Base-by-base conservation (phyloP, 2,329 filamentous ascomycete genomes). In the Stagonosporopsis rhizophila region DNA sequence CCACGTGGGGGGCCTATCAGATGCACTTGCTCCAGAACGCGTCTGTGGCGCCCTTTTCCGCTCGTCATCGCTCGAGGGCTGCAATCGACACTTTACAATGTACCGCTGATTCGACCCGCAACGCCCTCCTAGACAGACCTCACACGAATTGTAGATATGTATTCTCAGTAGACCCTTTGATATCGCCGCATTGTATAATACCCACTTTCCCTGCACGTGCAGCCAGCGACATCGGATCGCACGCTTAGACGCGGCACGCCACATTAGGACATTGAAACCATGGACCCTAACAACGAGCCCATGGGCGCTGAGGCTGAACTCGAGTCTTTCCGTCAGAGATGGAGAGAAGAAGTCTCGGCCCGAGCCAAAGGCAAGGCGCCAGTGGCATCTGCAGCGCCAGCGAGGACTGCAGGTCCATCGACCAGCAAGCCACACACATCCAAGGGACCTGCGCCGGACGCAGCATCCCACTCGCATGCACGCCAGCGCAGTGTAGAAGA, bases 321-420 rank as follows among this genome's bases (percentile, higher is more conserved):
- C 58, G 91, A 96, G 76, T 88, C 85, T 41, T 97, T 97, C 78
- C 88, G 94, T 63, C 85, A 86, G 70, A 84, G 92, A 81, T 97
- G 93, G 93, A 86, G 87, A 56, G 89, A 91, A 65, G 93, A 97
- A 73, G 89, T 96, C 6, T 78, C 80, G 15, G 81, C 81, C 41
- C 80, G 81, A 71, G 80, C 77, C 34, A 78, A 74, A 58, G 69
- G 63, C 47, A 66, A 72, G 58, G 55, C 60, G 23, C 54, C 68
- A 34, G 61, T 56, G 44, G 39, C 62, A 15, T 45, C 60, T 27
- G 52, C 62, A 7, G 39, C 58, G 1, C 58, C 64, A 37, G 57
- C 61, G 30, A 63, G 61, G 19, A 52, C 66, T 32, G 34, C 44
- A 47, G 46, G 60, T 47, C 48, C 65, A 20, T 66, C 64, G 17